Evolutionary conservation across 192 early-diverging fungal species (phyloP).

Genomic region (Diversispora epigaea): DNA sequence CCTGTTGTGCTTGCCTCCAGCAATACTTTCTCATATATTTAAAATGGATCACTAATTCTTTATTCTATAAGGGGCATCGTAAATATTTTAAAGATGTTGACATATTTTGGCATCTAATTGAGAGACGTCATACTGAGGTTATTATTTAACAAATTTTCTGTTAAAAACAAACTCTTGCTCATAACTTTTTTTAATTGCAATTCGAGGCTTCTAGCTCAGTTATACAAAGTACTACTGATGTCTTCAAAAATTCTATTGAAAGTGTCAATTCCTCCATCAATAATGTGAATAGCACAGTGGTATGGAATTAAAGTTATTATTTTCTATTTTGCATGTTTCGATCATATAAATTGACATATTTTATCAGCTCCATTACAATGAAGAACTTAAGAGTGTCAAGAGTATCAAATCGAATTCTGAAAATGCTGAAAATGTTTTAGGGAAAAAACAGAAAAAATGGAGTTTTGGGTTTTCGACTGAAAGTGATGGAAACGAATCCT

Average conservation of each 20-base stretch:
- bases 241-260: slow-evolving; percentile 23
- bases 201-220: neutral
- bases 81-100: too few relatives aligned
- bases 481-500: too few relatives aligned
- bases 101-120: slow-evolving; percentile 27
- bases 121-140: slow-evolving; percentile 11
- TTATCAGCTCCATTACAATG: slow-evolving; percentile 11
- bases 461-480: too few relatives aligned
- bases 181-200: slow-evolving; percentile 14
- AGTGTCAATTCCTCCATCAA: slow-evolving; percentile 19
- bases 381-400: neutral
- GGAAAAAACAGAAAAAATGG: too few relatives aligned
- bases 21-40: neutral
- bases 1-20: slow-evolving; percentile 1
- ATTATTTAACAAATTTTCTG: slow-evolving; percentile 22
- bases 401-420: slow-evolving; percentile 2
- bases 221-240: slow-evolving; percentile 21
- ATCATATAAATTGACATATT: slow-evolving; percentile 17
- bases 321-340: slow-evolving; percentile 13
- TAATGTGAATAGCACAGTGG: slow-evolving; percentile 12
- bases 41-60: neutral
- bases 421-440: too few relatives aligned
- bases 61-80: slow-evolving; percentile 24
- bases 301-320: slow-evolving; percentile 25
- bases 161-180: slow-evolving; percentile 12